Percentiles rank a stretch among this genome's conserved stretches.
Evolutionary conservation across 2,329 filamentous ascomycete genomes (phyloP).

Genomic region (Arachnomyces sp.): DNA sequence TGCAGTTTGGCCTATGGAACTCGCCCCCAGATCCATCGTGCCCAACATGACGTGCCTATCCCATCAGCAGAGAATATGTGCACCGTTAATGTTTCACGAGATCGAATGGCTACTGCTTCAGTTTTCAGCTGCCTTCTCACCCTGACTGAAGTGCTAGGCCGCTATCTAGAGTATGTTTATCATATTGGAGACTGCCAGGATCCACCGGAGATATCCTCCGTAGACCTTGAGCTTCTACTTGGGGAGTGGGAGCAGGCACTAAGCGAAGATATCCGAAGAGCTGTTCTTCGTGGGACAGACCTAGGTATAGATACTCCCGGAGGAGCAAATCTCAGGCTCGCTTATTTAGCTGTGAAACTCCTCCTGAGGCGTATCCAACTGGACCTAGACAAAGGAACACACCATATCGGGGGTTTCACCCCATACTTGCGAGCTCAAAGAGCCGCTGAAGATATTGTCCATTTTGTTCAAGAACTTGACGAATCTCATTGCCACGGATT

Average conservation of each 20-base stretch:
- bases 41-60: constrained; percentile 43
- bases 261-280: constrained; percentile 27
- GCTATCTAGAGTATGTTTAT: constrained; percentile 28
- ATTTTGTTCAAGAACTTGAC: constrained; percentile 40
- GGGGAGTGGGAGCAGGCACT: constrained; percentile 41
- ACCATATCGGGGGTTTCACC: too few species aligned
- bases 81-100: constrained; percentile 8
- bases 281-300: constrained; percentile 37
- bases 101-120: constrained; percentile 20
- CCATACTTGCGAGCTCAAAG: constrained; percentile 36
- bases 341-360: constrained; percentile 43
- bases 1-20: constrained; percentile 47
- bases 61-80: constrained; percentile 32
- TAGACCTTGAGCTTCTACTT: constrained; percentile 30
- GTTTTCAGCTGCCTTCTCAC: constrained; percentile 41
- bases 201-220: constrained; percentile 13
- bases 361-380: constrained; percentile 42
- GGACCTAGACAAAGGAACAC: constrained; percentile 28
- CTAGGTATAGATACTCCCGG: constrained; percentile 36
- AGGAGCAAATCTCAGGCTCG: constrained; percentile 44
- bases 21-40: constrained; percentile 39
- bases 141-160: constrained; percentile 37
- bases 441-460: constrained; percentile 43
- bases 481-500: constrained; percentile 40
- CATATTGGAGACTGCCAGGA: constrained; percentile 20